A percentile compares a stretch with the other conserved stretches of the same genome.
Evolutionary conservation across 73 alveolate species (phyloP).

Genomic region (Paramecium sonneborni): DNA sequence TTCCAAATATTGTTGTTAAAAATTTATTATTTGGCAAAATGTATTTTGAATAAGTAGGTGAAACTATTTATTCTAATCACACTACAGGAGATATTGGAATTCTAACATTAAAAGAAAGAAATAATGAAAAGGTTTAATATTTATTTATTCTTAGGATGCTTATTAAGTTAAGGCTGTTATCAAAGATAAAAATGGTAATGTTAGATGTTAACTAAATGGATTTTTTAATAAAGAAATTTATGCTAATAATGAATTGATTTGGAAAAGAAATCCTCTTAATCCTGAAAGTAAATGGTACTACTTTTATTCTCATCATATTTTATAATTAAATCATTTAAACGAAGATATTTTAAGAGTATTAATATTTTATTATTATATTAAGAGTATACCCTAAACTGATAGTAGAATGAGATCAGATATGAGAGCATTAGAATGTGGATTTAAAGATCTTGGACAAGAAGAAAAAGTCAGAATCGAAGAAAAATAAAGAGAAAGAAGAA

Average conservation of each 20-base stretch:
- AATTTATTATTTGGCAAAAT: constrained; percentile 20
- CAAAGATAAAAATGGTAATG: constrained; percentile 19
- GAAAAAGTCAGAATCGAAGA: constrained; percentile 39
- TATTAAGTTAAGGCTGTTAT: not conserved
- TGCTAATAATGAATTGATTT: not conserved
- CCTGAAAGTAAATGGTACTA: not conserved
- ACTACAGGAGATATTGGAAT: constrained; percentile 49
- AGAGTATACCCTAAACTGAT: constrained; percentile 20
- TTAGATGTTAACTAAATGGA: not conserved
- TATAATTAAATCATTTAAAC: not conserved
- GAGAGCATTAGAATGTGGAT: constrained; percentile 2
- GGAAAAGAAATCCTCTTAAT: not conserved
- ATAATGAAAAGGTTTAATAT: not conserved
- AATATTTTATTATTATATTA: not conserved
- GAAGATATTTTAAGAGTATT: not conserved
- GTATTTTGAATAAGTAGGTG: constrained; percentile 35
- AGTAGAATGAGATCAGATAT: constrained; percentile 32
- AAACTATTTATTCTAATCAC: not conserved
- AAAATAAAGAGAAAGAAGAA: constrained; percentile 21
- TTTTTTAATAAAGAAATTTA: not conserved
- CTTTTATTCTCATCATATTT: not conserved
- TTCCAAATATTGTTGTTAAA: constrained; percentile 12
- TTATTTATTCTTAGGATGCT: not conserved
- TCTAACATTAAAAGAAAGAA: not conserved
- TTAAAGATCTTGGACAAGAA: not conserved